Percentiles rank a stretch among this genome's conserved stretches.
Conservation (phyloP, 148 eudicot species). For the Heliosperma pusillum region DNA sequence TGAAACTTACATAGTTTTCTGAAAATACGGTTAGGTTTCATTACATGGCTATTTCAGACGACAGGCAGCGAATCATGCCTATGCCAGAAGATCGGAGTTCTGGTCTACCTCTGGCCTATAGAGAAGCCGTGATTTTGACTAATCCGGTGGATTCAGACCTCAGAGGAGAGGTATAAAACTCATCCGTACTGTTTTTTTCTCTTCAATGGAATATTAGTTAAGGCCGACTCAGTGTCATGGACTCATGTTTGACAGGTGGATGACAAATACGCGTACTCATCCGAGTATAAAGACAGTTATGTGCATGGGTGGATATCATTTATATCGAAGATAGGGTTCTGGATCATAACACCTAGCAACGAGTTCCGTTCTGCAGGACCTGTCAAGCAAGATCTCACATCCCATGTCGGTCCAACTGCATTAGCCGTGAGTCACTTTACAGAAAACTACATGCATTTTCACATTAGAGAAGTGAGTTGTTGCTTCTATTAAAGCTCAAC, state of each 20-base stretch:
- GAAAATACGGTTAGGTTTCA: constrained; percentile 42
- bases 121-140: constrained; percentile 52
- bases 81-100: constrained; percentile 37
- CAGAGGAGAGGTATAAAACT: constrained; percentile 54
- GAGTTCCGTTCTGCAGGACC: constrained; percentile 59
- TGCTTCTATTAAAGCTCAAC: not conserved
- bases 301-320: constrained; percentile 72
- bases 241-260: constrained; percentile 44
- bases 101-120: constrained; percentile 41
- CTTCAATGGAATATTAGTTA: not conserved
- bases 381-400: constrained; percentile 57
- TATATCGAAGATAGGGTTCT: constrained; percentile 45
- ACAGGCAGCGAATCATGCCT: constrained; percentile 66
- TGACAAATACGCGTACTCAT: constrained; percentile 70
- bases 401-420: constrained; percentile 44
- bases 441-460: not conserved
- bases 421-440: constrained; percentile 37
- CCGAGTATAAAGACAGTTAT: constrained; percentile 51
- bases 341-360: constrained; percentile 53
- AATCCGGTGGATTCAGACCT: constrained; percentile 32
- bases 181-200: not conserved
- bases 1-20: not conserved
- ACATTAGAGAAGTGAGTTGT: no score
- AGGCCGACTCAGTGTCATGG: not conserved
- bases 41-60: constrained; percentile 76